Conservation (phyloP, 2,329 filamentous ascomycete species). For the Didymella exigua region DNA sequence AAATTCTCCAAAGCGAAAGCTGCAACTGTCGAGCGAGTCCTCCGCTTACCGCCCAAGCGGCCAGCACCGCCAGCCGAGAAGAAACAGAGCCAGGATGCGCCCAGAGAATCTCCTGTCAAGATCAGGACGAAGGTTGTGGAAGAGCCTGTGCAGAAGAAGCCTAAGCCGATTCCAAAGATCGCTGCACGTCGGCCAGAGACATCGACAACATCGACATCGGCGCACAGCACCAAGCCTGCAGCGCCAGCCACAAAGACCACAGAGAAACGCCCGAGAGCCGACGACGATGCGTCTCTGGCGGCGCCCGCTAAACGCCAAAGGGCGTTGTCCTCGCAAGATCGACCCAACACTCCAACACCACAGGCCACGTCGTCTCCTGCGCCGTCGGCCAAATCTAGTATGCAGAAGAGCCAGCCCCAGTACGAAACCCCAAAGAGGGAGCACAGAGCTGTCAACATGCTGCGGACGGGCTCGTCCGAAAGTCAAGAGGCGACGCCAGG, state of each 20-base stretch:
- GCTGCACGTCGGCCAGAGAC: constrained; percentile 33
- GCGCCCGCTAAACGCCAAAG: constrained; percentile 43
- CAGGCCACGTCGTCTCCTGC: constrained; percentile 38
- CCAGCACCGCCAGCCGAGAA: constrained; percentile 21
- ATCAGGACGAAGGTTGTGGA: constrained; percentile 25
- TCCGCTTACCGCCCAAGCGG: constrained; percentile 42
- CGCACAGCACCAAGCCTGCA: constrained; percentile 19
- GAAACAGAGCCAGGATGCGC: constrained; percentile 35
- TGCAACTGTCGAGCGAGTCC: constrained; percentile 52
- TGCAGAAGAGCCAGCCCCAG: constrained; percentile 37
- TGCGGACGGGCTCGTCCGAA: constrained; percentile 43
- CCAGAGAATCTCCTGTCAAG: constrained; percentile 25
- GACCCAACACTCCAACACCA: constrained; percentile 40
- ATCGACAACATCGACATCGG: constrained; percentile 19
- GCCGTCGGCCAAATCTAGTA: constrained; percentile 35
- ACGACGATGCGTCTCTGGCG: constrained; percentile 40
- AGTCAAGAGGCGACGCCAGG: constrained; percentile 45
- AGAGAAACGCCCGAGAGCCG: constrained; percentile 45
- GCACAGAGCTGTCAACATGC: constrained; percentile 42
- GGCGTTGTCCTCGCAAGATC: constrained; percentile 37
- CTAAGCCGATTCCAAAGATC: constrained; percentile 37
- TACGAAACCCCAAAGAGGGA: constrained; percentile 47
- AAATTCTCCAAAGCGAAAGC: constrained; percentile 58
- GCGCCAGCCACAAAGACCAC: constrained; percentile 21
- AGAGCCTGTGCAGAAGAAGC: constrained; percentile 30